Evolutionary conservation across 768 basidiomycete genomes (phyloP), one percentile per base, ranked within the genome.

Genomic region (Goffeauzyma gilvescens): DNA sequence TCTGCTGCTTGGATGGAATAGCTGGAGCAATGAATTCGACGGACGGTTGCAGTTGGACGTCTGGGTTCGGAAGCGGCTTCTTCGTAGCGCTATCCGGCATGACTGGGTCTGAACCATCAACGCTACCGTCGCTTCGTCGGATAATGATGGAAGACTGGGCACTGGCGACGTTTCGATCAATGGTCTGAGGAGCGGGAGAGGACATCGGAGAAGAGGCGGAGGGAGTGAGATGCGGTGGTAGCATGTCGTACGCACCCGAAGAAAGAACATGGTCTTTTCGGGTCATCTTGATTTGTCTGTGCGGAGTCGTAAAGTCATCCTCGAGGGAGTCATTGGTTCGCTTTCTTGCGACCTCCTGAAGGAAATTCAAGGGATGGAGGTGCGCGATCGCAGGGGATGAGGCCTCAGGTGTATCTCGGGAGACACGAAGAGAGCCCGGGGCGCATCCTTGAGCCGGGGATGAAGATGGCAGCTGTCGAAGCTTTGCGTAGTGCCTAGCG

Each of bases 181-280:
- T 44, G n/a, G 47, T 49, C 3, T 42, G 42, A 25, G 35, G 36
- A 24, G 47, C 40, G 6, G 47, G 40, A 6, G 47, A 49, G 5
- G 47, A 44, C 22, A 49, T 33, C 7, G 47, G 47, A 8, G 47
- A 49, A 9, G 47, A 49, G 8, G 41, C 42, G 34, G 47, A 49
- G 6, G 47, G 47, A 18, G 47, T 49, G 12, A 49, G 42, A 17
- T 44, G 42, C 13, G n/a, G n/a, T n/a, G 47, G 47, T 7, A 49
- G 30, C 38, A 45, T 45, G 18, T 33, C 26, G 40, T 35, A 32
- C 21, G 38, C 34, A 17, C 25, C 38, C 30, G 32, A 26, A 17
- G 27, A 33, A 18, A 35, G 10, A 18, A 35, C 8, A 18, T 10
- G 33, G 20, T 35, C 33, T 14, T 35, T 17, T 35, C 20, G 33